Evolutionary conservation across 192 early-diverging fungal species (phyloP), one percentile per base, ranked within the genome.

Genomic region (Chytriomyces sp.): DNA sequence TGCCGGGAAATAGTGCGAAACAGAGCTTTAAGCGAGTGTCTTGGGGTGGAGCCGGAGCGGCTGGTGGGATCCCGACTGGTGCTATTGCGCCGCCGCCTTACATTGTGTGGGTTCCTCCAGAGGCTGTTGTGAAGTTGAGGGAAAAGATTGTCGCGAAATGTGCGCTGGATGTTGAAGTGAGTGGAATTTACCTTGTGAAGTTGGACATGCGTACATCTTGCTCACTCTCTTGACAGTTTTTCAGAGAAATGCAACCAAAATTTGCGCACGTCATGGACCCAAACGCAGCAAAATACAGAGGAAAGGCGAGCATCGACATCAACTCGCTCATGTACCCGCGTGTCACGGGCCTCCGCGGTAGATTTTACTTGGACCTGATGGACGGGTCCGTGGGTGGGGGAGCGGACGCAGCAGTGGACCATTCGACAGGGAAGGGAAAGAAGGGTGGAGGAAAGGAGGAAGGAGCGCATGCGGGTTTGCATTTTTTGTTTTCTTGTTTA

Each of bases 241-340:
- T 67, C 2, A 65, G 89, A 70, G 77, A 83, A 50, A 43, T 90
- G n/a, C 86, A 85, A 43, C 85, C 82, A 13, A 77, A 78, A 20
- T 90, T 87, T 67, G 53, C 86, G 0, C 83, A 85, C 59, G 64
- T 85, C 10, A 35, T 72, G 7, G 89, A 90, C 70, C 73, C 79
- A 23, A 80, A 79, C 64, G 53, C 72, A 6, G 76, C 68, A 61
- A 85, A 86, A 69, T 84, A 86, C 64, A 75, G 82, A 28, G 89
- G 82, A 6, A 80, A 82, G 44, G 69, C 79, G 7, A 72, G 45
- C 7, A 48, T 90, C 50, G 89, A 90, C 64, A 43, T 79, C n/a
- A 69, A 75, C 5, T 76, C 69, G 7, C 70, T 87, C 5, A 69
- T 90, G 80, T 86, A 79, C 72, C 89, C 89, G 8, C 67, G 84